phyloP scores from a whole-genome alignment of 768 basidiomycete genomes.

The Trametes elegans region DNA sequence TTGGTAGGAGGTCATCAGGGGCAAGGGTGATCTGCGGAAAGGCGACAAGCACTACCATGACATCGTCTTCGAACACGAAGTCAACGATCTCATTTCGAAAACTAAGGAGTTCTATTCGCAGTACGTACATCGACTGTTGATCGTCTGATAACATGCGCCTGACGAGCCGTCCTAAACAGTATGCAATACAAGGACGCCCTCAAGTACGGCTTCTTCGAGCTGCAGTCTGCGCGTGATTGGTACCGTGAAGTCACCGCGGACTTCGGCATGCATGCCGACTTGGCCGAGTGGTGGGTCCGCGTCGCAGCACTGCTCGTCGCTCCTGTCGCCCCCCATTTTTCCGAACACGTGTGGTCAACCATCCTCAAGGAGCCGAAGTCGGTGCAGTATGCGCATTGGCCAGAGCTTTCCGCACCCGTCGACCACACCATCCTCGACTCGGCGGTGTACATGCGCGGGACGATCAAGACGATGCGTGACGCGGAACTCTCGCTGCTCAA shows the following conservation, averaged over 20 bases:
- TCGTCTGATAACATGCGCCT: no score
- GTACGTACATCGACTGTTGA: constrained; percentile 44
- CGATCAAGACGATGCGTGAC: constrained; percentile 90
- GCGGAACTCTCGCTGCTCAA: constrained; percentile 79
- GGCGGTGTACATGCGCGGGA: constrained; percentile 81
- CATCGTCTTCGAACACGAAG: constrained; percentile 85
- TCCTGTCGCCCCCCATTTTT: constrained; percentile 91
- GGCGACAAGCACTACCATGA: constrained; percentile 85
- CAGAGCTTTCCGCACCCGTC: constrained; percentile 56
- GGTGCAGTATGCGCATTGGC: constrained; percentile 84
- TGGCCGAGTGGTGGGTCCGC: constrained; percentile 84
- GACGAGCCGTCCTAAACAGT: constrained; percentile 51
- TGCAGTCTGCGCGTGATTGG: constrained; percentile 90
- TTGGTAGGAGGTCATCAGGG: constrained; percentile 74
- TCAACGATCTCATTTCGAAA: constrained; percentile 80
- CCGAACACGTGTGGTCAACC: constrained; percentile 84
- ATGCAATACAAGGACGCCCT: constrained; percentile 95
- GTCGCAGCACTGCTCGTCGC: constrained; percentile 74
- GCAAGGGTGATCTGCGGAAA: constrained; percentile 65
- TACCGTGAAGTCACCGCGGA: constrained; percentile 91
- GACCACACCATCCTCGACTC: constrained; percentile 71
- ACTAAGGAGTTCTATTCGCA: constrained; percentile 79
- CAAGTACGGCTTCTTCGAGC: constrained; percentile 94
- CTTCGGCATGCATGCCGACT: constrained; percentile 87
- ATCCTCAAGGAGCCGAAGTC: constrained; percentile 73